Percentiles rank a stretch among this genome's conserved stretches.
These are phyloP conservation scores for Bassia scoparia DNA, from an alignment of 148 eudicot genomes.

Conservation along the genomic window DNA sequence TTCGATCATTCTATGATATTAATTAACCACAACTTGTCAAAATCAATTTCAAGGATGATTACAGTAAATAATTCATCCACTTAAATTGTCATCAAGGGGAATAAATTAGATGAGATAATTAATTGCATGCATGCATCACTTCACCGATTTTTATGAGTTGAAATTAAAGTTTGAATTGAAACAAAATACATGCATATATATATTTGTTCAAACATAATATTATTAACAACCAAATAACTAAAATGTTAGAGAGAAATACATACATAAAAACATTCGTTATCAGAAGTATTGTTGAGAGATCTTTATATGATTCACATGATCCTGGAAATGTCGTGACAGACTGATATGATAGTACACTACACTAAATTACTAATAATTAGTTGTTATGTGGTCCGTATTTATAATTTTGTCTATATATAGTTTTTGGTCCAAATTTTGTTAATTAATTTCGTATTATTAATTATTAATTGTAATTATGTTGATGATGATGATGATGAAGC, in stretches of 20 bases:
- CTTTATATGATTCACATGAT: slow-evolving; percentile 14
- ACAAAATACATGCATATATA: too few relatives aligned
- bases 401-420: neutral
- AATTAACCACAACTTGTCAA: too few relatives aligned
- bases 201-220: too few relatives aligned
- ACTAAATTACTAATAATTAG: slow-evolving; percentile 13
- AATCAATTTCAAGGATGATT: too few relatives aligned
- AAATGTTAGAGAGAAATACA: slow-evolving; percentile 15
- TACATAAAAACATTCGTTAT: slow-evolving; percentile 13
- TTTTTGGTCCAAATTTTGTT: neutral
- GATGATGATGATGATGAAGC: too few relatives aligned
- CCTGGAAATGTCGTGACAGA: slow-evolving; percentile 23
- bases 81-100: too few relatives aligned
- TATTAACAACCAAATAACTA: too few relatives aligned
- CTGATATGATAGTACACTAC: slow-evolving; percentile 13
- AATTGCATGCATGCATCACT: neutral
- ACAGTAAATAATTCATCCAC: too few relatives aligned
- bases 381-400: neutral
- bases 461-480: too few relatives aligned
- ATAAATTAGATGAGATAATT: neutral
- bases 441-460: too few relatives aligned
- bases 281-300: slow-evolving; percentile 8
- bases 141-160: slow-evolving; percentile 2
- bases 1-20: too few relatives aligned
- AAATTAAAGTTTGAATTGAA: too few relatives aligned